Evolutionary conservation across 495 filamentous ascomycete species (phyloP).

Genomic region (Aspergillus biplanus): DNA sequence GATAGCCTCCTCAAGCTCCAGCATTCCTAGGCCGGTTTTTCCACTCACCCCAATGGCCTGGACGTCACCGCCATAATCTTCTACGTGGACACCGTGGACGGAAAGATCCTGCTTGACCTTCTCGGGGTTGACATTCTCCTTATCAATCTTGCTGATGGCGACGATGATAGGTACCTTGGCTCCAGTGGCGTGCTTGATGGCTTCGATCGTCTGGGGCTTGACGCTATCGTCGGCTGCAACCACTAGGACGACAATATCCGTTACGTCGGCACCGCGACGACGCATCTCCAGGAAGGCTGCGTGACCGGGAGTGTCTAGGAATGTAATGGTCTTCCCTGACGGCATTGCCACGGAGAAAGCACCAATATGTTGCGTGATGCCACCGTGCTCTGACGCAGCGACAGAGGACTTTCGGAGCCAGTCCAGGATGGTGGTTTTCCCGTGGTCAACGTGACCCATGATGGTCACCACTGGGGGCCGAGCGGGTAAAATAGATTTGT

Average conservation of each 20-base stretch:
- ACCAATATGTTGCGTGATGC: conserved; percentile 98
- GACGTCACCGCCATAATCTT: conserved; percentile 94
- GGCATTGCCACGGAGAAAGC: conserved; percentile 94
- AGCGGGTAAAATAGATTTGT: conserved; percentile 67
- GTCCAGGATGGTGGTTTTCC: conserved; percentile 95
- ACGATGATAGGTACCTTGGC: conserved; percentile 95
- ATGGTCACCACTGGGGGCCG: conserved; percentile 97
- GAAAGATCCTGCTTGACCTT: conserved; percentile 87
- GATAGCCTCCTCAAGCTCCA: conserved; percentile 87
- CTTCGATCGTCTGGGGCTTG: conserved; percentile 95
- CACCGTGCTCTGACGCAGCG: conserved; percentile 87
- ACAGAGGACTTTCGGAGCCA: conserved; percentile 92
- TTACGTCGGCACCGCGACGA: conserved; percentile 91
- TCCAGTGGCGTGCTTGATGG: conserved; percentile 89
- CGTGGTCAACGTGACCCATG: conserved; percentile 99
- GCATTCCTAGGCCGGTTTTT: conserved; percentile 91
- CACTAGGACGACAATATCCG: conserved; percentile 94
- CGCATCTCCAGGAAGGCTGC: conserved; percentile 96
- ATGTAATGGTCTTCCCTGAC: conserved; percentile 85
- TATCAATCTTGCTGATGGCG: conserved; percentile 98
- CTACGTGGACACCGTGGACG: conserved; percentile 83
- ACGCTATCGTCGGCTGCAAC: conserved; percentile 98
- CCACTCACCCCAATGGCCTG: conserved; percentile 90
- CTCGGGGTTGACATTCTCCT: conserved; percentile 75
- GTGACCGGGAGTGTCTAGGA: conserved; percentile 96